Conservation (phyloP, 495 filamentous ascomycete genomes). For the Talaromyces stipitatus region DNA sequence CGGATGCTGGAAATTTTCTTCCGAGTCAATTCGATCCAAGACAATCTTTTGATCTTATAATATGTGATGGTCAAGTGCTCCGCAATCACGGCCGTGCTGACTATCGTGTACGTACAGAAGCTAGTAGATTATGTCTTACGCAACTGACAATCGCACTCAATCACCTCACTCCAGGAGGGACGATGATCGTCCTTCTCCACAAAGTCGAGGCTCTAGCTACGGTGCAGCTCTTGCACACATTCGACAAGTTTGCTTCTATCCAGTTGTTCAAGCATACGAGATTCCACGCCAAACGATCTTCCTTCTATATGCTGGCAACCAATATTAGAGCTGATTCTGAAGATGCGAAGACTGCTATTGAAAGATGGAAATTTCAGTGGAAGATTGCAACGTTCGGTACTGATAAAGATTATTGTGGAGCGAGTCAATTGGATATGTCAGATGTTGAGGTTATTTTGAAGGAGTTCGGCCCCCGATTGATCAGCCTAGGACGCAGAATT, state of each 20-base stretch:
- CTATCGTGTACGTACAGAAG: conserved; percentile 37
- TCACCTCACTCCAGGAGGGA: conserved; percentile 35
- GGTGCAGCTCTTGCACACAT: conserved; percentile 28
- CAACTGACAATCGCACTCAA: conserved; percentile 44
- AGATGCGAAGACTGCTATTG: conserved; percentile 28
- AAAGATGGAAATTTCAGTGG: conserved; percentile 37
- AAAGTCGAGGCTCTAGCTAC: conserved; percentile 36
- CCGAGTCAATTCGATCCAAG: conserved; percentile 9
- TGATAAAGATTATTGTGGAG: conserved; percentile 11
- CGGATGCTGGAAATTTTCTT: conserved; percentile 34
- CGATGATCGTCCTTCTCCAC: conserved; percentile 44
- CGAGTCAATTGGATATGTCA: conserved; percentile 6
- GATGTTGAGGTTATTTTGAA: conserved; percentile 25
- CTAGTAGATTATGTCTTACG: conserved; percentile 24
- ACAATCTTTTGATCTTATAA: conserved; percentile 40
- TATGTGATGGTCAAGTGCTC: conserved; percentile 53
- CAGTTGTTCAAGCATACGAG: conserved; percentile 39
- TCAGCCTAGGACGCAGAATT: conserved; percentile 23
- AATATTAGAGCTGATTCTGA: conserved; percentile 26
- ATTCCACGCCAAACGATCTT: conserved; percentile 35
- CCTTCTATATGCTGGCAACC: conserved; percentile 50
- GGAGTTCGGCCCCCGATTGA: conserved; percentile 31
- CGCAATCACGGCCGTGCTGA: conserved; percentile 33
- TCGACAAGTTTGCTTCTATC: conserved; percentile 37
- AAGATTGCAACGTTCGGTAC: conserved; percentile 35